phyloP scores from a whole-genome alignment of 2,329 filamentous ascomycete species.

The Sporothrix schenckii region DNA sequence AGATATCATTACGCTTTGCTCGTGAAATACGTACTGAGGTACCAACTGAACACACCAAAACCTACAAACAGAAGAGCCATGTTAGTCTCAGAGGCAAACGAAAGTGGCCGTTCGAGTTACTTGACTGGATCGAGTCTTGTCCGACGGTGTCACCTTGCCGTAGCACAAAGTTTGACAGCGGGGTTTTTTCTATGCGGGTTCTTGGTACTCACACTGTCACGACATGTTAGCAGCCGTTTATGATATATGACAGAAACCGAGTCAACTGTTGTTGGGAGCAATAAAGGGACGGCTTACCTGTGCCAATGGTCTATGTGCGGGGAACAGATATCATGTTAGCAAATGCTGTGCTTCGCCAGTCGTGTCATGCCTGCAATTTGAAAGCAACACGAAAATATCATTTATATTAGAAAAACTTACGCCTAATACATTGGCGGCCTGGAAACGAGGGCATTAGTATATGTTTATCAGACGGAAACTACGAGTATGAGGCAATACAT shows the following conservation, averaged over 20 bases:
- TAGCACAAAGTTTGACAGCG: not conserved
- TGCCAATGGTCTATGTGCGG: conserved; percentile 40
- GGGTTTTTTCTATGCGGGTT: not conserved
- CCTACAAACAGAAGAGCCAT: conserved; percentile 33
- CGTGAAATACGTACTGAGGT: conserved; percentile 39
- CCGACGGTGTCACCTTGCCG: not conserved
- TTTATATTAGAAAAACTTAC: conserved; percentile 40
- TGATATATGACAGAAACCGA: not conserved
- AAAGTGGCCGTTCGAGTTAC: not conserved
- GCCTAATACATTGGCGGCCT: conserved; percentile 48
- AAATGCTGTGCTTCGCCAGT: not conserved
- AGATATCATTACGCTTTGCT: not conserved
- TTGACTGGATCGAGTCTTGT: not conserved
- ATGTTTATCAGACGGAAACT: not conserved
- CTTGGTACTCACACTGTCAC: conserved; percentile 28
- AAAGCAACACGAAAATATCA: not conserved
- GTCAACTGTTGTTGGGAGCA: not conserved
- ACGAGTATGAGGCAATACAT: conserved; percentile 26
- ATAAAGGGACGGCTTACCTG: conserved; percentile 36
- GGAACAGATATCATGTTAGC: not conserved
- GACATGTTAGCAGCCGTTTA: not conserved
- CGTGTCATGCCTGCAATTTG: not conserved
- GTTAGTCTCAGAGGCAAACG: conserved; percentile 14
- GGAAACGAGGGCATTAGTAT: not conserved
- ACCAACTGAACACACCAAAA: conserved; percentile 49